Percentiles rank a stretch among this genome's conserved stretches.
Evolutionary conservation across 2,329 filamentous ascomycete species (phyloP).

Genomic region (Dactylellina haptotyla): DNA sequence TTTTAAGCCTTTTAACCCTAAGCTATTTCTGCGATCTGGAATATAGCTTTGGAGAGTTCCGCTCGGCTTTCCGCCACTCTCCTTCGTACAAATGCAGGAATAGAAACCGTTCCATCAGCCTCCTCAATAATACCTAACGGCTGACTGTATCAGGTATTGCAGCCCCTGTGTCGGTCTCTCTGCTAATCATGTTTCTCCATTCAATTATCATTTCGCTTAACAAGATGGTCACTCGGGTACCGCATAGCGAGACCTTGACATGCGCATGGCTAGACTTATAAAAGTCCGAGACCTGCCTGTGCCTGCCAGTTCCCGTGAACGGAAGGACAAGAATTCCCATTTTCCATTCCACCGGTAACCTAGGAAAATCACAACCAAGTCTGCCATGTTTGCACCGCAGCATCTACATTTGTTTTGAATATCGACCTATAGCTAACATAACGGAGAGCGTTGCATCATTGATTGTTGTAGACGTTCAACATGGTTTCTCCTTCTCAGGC

Average conservation of each 20-base stretch:
- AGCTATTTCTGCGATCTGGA: background rate
- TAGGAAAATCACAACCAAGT: slow-evolving; percentile 21
- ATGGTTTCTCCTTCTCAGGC: slow-evolving; percentile 44
- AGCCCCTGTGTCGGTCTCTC: slow-evolving; percentile 41
- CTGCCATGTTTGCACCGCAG: slow-evolving; percentile 22
- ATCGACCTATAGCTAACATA: background rate
- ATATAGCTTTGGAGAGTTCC: background rate
- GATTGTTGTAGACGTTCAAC: background rate
- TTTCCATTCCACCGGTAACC: slow-evolving; percentile 23
- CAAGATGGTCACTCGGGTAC: slow-evolving; percentile 37
- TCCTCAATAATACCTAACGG: slow-evolving; percentile 7
- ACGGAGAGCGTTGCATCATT: background rate
- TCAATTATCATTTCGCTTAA: slow-evolving; percentile 48
- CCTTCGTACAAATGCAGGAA: background rate
- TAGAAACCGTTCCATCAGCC: background rate
- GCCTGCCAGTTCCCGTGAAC: slow-evolving; percentile 33
- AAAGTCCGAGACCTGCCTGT: slow-evolving; percentile 35
- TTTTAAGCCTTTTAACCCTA: background rate
- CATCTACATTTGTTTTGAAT: slow-evolving; percentile 26
- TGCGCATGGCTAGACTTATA: slow-evolving; percentile 45
- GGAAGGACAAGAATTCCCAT: slow-evolving; percentile 36
- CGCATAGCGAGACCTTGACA: slow-evolving; percentile 26
- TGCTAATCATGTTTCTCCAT: slow-evolving; percentile 31
- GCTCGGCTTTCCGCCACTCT: slow-evolving; percentile 3
- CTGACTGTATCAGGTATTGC: slow-evolving; percentile 30